phyloP scores from a whole-genome alignment of 1,139 yeast species.

The Suhomyces bribrorum region DNA sequence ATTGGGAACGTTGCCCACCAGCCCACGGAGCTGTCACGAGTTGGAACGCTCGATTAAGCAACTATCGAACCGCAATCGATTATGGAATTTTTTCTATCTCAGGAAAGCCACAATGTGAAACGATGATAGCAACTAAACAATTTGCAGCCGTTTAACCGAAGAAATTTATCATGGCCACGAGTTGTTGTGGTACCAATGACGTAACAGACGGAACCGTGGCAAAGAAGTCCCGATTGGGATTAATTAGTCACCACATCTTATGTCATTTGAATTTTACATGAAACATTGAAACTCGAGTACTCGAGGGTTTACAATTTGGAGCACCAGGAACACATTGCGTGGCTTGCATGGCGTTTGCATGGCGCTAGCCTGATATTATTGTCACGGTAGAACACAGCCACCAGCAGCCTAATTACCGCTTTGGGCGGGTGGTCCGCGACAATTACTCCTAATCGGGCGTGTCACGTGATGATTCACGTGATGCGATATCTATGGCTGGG shows the following conservation, averaged over 20 bases:
- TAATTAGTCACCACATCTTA: too few species aligned
- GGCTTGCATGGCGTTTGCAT: too few species aligned
- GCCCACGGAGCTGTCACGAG: not conserved
- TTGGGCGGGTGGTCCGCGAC: not conserved
- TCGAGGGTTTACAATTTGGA: conserved; percentile 1
- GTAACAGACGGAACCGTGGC: not conserved
- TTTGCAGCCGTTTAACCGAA: not conserved
- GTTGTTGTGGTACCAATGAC: not conserved
- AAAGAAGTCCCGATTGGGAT: not conserved
- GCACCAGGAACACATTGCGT: not conserved
- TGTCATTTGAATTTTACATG: too few species aligned
- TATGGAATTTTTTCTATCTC: not conserved
- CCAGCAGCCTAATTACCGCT: not conserved
- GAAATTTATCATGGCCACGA: too few species aligned
- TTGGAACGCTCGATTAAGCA: not conserved
- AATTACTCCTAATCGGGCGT: not conserved
- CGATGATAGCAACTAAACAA: not conserved
- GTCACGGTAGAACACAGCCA: not conserved
- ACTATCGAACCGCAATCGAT: conserved; percentile 2
- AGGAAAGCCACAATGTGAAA: not conserved
- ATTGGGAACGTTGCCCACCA: conserved; percentile 6
- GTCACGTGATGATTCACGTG: conserved; percentile 2
- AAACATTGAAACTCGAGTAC: too few species aligned
- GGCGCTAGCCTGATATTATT: not conserved
- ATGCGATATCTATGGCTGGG: not conserved